Evolutionary conservation across 2,329 filamentous ascomycete genomes (phyloP), one percentile per base, ranked within the genome.

Genomic region (Sclerotinia sclerotiorum): DNA sequence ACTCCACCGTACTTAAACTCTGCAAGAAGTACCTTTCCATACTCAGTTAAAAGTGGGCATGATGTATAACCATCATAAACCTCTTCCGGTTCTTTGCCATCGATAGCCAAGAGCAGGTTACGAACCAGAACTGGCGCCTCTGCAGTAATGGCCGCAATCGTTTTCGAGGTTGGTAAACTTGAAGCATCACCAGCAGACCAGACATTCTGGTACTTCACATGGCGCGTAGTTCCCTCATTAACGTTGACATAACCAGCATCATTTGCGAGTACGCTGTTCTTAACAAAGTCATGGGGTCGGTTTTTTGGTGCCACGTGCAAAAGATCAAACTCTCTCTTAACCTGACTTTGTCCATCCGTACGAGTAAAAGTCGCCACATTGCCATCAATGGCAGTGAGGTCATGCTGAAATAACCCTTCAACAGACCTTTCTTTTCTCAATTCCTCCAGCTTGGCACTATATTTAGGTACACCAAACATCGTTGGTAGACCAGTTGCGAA

Each of bases 1-100:
- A 81, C 81, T 11, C 84, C 85, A 2, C 84, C 87, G 70, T 89
- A 89, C 79, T 86, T 88, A 80, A 89, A 89, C 76, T 89, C 87
- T 0, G 86, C 86, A 11, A 89, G 82, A 27, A 89, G 79, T 1
- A 89, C 85, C 79, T 88, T 88, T 69, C 85, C 84, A 70, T 88
- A 86, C 72, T 87, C 81, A 1, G 83, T 86, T 69, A 81, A 56
- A 2, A 86, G 79, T 6, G 84, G 84, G 73, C 84, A 86, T 0
- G 84, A 85, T 5, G 84, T 84, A 76, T 86, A 86, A 2, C 84
- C 84, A 69, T 86, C 84, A 68, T 86, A 86, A 1, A 71, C 72
- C 0, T 79, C 79, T 27, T 83, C 78, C 0, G 79, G 77, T 13
- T 79, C 75, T 72, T 82, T 81, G 46, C 82, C 83, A 21, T 85